Conservation (phyloP, 2,329 filamentous ascomycete species). For the Calonectria pauciramosa region DNA sequence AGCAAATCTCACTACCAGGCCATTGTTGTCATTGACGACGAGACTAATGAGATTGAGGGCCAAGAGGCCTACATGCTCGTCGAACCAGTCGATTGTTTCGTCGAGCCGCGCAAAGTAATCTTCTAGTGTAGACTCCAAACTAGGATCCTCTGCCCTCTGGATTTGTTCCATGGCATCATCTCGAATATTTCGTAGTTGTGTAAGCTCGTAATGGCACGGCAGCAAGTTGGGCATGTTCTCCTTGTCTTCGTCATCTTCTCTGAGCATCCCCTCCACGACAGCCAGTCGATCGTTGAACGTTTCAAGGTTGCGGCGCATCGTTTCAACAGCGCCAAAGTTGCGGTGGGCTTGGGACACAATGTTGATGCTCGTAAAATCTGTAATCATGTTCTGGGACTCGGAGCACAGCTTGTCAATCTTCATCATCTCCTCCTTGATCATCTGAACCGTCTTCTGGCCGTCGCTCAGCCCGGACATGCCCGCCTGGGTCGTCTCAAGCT, state of each 20-base stretch:
- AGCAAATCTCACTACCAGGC: slow-evolving; percentile 90
- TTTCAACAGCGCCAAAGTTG: slow-evolving; percentile 94
- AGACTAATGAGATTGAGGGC: slow-evolving; percentile 92
- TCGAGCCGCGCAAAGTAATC: slow-evolving; percentile 92
- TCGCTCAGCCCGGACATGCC: slow-evolving; percentile 92
- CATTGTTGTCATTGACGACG: slow-evolving; percentile 87
- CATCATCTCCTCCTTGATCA: slow-evolving; percentile 98
- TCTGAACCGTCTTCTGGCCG: slow-evolving; percentile 90
- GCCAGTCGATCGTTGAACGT: slow-evolving; percentile 85
- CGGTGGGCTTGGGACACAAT: slow-evolving; percentile 93
- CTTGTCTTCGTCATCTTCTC: slow-evolving; percentile 85
- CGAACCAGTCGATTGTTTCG: slow-evolving; percentile 92
- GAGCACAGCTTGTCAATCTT: slow-evolving; percentile 98
- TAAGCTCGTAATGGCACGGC: slow-evolving; percentile 91
- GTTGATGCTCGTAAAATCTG: slow-evolving; percentile 95
- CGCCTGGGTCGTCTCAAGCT: slow-evolving; percentile 93
- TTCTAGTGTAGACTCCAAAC: slow-evolving; percentile 84
- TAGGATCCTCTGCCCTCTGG: slow-evolving; percentile 78
- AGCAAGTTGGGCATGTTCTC: slow-evolving; percentile 95
- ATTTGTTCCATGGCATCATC: slow-evolving; percentile 99
- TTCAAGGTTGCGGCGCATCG: slow-evolving; percentile 92
- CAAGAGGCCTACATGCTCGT: slow-evolving; percentile 91
- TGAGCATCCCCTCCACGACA: slow-evolving; percentile 82
- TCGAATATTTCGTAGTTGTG: slow-evolving; percentile 90
- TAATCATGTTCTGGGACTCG: slow-evolving; percentile 97